A percentile compares a stretch with the other conserved stretches of the same genome.
Evolutionary conservation across 2,329 filamentous ascomycete species (phyloP).

Genomic region (Penicillium sp.): DNA sequence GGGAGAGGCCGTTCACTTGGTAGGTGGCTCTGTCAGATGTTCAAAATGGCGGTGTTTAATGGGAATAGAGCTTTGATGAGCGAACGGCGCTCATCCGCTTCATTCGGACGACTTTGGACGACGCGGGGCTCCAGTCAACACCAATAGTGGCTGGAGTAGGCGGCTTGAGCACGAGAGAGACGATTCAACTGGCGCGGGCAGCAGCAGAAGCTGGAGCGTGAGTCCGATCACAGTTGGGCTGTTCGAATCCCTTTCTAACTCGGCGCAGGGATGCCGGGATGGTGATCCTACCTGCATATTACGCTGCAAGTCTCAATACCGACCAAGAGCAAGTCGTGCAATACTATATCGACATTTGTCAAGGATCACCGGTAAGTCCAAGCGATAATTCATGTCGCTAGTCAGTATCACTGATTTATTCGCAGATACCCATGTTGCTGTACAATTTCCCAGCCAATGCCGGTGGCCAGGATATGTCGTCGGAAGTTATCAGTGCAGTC

Average conservation of each 20-base stretch:
- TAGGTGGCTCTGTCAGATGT: too few relatives aligned
- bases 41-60: too few relatives aligned
- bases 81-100: constrained; percentile 20
- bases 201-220: constrained; percentile 24
- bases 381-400: not conserved
- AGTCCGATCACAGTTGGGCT: not conserved
- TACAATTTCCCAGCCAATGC: constrained; percentile 27
- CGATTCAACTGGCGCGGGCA: constrained; percentile 18
- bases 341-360: constrained; percentile 26
- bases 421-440: constrained; percentile 22
- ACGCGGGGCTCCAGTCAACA: constrained; percentile 17
- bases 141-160: constrained; percentile 26
- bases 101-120: constrained; percentile 21
- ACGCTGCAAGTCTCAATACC: constrained; percentile 23
- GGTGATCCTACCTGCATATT: constrained; percentile 27
- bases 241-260: not conserved
- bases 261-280: constrained; percentile 22
- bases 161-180: constrained; percentile 24
- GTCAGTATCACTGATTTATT: not conserved
- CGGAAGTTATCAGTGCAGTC: constrained; percentile 18
- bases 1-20: constrained; percentile 26
- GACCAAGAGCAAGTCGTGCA: constrained; percentile 23
- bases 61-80: constrained; percentile 22
- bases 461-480: constrained; percentile 25
- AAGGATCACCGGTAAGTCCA: constrained; percentile 20